Evolutionary conservation across 495 filamentous ascomycete genomes (phyloP).

Genomic region (Echria macrotheca): DNA sequence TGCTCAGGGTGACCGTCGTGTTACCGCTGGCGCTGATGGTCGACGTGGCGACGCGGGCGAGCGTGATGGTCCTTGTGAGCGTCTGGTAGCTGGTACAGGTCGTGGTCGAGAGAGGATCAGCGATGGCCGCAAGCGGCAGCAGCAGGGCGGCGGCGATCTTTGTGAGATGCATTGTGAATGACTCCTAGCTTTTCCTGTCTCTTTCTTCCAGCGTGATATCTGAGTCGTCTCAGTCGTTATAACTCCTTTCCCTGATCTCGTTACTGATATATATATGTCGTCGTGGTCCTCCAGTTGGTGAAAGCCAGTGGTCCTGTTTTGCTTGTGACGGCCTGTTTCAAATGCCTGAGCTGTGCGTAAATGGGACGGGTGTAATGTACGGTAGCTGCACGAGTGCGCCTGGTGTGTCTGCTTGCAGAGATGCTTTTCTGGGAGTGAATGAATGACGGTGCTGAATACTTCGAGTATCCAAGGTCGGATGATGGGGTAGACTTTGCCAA

Average conservation of each 20-base stretch:
- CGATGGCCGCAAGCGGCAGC: conserved; percentile 38
- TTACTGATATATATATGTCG: too few species aligned
- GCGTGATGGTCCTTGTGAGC: conserved; percentile 49
- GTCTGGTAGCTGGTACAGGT: conserved; percentile 47
- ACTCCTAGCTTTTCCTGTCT: too few species aligned
- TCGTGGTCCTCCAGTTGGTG: too few species aligned
- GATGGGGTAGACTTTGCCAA: conserved; percentile 50
- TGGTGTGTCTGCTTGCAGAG: background rate
- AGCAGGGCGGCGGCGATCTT: conserved; percentile 35
- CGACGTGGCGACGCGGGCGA: conserved; percentile 39
- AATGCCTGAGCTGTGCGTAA: too few species aligned
- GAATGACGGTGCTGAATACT: conserved; percentile 40
- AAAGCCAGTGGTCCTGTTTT: too few species aligned
- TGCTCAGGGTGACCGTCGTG: conserved; percentile 20
- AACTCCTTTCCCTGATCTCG: too few species aligned
- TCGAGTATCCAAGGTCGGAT: conserved; percentile 38
- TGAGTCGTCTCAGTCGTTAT: background rate
- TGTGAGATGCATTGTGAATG: conserved; percentile 28
- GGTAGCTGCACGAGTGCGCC: background rate
- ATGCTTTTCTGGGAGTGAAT: too few species aligned
- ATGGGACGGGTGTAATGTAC: background rate
- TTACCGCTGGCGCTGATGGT: conserved; percentile 43
- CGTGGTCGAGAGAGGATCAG: conserved; percentile 25
- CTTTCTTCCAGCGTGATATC: too few species aligned
- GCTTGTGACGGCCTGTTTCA: too few species aligned